Evolutionary conservation across 2,329 filamentous ascomycete genomes (phyloP).

Genomic region (Alternaria panax): DNA sequence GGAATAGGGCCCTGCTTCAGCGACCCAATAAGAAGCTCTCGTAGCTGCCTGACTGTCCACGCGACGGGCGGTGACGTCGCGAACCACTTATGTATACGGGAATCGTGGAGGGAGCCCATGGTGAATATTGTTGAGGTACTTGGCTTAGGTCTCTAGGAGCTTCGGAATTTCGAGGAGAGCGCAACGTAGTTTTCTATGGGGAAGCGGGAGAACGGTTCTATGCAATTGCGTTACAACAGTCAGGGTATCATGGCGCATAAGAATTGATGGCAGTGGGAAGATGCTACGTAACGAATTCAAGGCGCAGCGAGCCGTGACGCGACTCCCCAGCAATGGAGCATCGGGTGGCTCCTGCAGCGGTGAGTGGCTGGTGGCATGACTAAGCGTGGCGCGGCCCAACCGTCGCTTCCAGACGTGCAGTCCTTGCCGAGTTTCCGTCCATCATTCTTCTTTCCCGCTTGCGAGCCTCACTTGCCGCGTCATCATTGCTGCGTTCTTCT

Average conservation of each 20-base stretch:
- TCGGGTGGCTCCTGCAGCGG: conserved; percentile 16
- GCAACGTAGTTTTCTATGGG: background rate
- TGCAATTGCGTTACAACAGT: conserved; percentile 7
- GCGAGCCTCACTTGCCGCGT: conserved; percentile 34
- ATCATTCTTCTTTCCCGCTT: conserved; percentile 22
- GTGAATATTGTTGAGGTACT: conserved; percentile 27
- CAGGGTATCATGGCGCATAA: conserved; percentile 33
- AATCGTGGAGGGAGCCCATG: conserved; percentile 64
- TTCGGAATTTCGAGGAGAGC: conserved; percentile 12
- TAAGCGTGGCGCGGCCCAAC: conserved; percentile 20
- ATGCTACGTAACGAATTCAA: conserved; percentile 41
- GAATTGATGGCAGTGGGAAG: conserved; percentile 30
- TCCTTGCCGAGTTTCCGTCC: conserved; percentile 25
- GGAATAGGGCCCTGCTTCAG: conserved; percentile 90
- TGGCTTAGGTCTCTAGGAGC: conserved; percentile 16
- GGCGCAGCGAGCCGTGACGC: conserved; percentile 43
- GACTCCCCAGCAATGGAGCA: conserved; percentile 34
- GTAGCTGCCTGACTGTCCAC: conserved; percentile 80
- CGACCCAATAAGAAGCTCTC: conserved; percentile 86
- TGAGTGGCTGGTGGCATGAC: conserved; percentile 20
- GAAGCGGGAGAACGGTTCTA: background rate
- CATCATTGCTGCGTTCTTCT: conserved; percentile 29
- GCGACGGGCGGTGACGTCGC: conserved; percentile 88
- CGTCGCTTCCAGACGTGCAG: conserved; percentile 16
- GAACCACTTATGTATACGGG: conserved; percentile 75